A percentile compares a stretch with the other conserved stretches of the same genome.
Conservation (phyloP, 2,329 filamentous ascomycete genomes). For the Fusarium domesticum region DNA sequence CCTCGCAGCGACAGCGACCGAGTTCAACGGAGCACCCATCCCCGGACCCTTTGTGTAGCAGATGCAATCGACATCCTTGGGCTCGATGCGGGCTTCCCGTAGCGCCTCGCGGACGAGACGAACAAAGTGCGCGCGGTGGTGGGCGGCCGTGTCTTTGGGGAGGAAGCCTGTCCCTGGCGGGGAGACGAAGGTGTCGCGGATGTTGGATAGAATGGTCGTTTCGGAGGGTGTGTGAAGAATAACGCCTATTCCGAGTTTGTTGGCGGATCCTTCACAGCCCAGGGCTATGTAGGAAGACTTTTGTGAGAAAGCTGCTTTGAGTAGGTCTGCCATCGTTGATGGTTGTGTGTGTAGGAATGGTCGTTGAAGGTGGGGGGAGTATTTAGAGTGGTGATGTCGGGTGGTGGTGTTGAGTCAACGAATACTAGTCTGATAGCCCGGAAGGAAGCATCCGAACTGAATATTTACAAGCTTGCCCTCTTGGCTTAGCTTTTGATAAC, state of each 20-base stretch:
- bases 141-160: slow-evolving; percentile 90
- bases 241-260: slow-evolving; percentile 93
- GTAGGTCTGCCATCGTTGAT: too few species aligned
- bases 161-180: slow-evolving; percentile 93
- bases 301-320: slow-evolving; percentile 28
- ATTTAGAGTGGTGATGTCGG: slow-evolving; percentile 7
- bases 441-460: too few species aligned
- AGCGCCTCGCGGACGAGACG: slow-evolving; percentile 77
- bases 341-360: slow-evolving; percentile 1
- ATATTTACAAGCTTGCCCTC: too few species aligned
- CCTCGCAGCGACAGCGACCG: slow-evolving; percentile 80
- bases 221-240: slow-evolving; percentile 68
- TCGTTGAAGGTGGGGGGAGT: slow-evolving; percentile 9
- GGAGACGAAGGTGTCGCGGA: slow-evolving; percentile 89
- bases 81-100: slow-evolving; percentile 58
- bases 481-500: too few species aligned
- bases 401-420: slow-evolving; percentile 8
- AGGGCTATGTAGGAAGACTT: slow-evolving; percentile 50
- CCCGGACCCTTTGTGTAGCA: slow-evolving; percentile 95
- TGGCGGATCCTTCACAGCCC: slow-evolving; percentile 84
- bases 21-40: slow-evolving; percentile 90
- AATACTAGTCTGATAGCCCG: neutral
- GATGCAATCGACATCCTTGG: slow-evolving; percentile 77
- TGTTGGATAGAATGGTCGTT: slow-evolving; percentile 77
- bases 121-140: slow-evolving; percentile 86